Base-by-base conservation (phyloP, 805 yeast species). In the Candida silvicultrix region DNA sequence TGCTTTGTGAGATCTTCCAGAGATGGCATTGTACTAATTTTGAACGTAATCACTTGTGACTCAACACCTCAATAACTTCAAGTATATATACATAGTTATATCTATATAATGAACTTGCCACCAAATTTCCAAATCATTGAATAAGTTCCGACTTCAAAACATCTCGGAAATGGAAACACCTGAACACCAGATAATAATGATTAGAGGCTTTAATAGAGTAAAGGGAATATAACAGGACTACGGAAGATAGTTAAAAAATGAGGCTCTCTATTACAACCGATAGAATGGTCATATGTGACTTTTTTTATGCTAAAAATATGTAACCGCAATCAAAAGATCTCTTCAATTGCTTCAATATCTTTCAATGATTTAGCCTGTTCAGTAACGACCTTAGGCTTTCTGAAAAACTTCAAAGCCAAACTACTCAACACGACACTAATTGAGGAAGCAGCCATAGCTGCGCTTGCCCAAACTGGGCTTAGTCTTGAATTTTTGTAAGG, bases 1-100 rank as follows among this genome's bases (percentile, higher is more conserved):
- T 85, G 82, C 41, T 78, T 76, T 1, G 95, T 84, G 45, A 87
- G 71, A 51, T 77, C 75, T 56, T 83, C 84, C 46, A 89, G 70
- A 1, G 90, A 77, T 2, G 67, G 62, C 71, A 68, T 67, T 36
- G 20, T 49, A 18, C 25, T 11, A 15, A 31, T 31, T 18, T 32
- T n/a, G n/a, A n/a, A n/a, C n/a, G n/a, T n/a, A n/a, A n/a, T n/a
- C n/a, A n/a, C n/a, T n/a, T n/a, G n/a, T n/a, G n/a, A n/a, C n/a
- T n/a, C n/a, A n/a, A n/a, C n/a, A n/a, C n/a, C n/a, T n/a, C n/a
- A n/a, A n/a, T n/a, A n/a, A n/a, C n/a, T n/a, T n/a, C n/a, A n/a
- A n/a, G n/a, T n/a, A n/a, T n/a, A n/a, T n/a, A n/a, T n/a, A n/a
- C 35, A 4, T 31, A 15, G 14, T 15, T 18, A 31, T 29, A 31